Evolutionary conservation across 345 rosid species (phyloP).

Genomic region (Euphorbia peplus): DNA sequence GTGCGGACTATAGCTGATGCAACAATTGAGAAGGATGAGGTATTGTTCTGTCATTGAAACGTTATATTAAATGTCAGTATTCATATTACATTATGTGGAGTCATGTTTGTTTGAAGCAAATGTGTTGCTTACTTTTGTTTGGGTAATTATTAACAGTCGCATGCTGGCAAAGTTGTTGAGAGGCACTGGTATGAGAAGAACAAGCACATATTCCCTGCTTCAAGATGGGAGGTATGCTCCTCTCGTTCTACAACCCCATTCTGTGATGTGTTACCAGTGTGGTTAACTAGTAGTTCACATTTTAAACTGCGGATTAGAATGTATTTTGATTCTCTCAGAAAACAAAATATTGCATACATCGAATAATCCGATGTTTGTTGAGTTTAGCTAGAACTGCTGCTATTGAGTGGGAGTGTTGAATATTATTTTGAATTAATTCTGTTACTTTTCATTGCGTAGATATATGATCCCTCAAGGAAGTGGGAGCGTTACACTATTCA

Average conservation of each 20-base stretch:
- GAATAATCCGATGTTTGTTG: neutral
- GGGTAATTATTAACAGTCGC: constrained; percentile 52
- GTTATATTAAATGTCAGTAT: neutral
- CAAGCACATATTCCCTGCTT: constrained; percentile 98
- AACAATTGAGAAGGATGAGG: constrained; percentile 97
- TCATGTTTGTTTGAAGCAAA: neutral
- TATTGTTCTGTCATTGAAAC: constrained; percentile 12
- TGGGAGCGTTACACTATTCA: constrained; percentile 98
- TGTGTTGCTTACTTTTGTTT: neutral
- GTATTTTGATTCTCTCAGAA: neutral
- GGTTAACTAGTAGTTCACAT: no score
- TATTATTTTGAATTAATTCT: neutral
- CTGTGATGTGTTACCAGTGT: neutral
- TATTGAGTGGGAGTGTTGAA: neutral
- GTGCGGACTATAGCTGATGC: constrained; percentile 96
- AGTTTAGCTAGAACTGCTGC: neutral
- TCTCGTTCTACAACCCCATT: neutral
- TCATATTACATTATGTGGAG: neutral
- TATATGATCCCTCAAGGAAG: constrained; percentile 81
- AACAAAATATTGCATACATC: neutral
- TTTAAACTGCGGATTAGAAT: neutral
- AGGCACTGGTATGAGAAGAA: constrained; percentile 99
- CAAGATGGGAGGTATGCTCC: constrained; percentile 88
- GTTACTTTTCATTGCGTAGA: constrained; percentile 31
- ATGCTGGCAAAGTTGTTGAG: constrained; percentile 99